Base-by-base conservation (phyloP, 129 eudicot genomes). In the Cynara cardunculus region DNA sequence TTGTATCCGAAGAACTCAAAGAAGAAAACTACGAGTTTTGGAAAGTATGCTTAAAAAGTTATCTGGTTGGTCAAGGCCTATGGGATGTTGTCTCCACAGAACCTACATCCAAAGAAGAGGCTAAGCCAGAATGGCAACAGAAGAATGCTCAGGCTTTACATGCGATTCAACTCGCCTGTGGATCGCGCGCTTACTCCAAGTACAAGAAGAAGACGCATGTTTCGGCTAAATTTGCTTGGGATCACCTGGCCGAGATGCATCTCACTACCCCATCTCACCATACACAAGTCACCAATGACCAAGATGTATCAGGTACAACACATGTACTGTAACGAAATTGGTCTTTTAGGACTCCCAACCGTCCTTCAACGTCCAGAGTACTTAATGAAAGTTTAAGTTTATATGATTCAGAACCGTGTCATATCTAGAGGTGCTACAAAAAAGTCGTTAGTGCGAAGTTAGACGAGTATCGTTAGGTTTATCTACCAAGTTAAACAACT, bases 21-120 rank as follows among this genome's bases (percentile, higher is more conserved):
- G 91, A 88, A 86, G 91, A 85, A 46, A 88, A 85, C 82, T 85
- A 85, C 5, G 91, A 88, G 84, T 74, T 78, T 27, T 88, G 91
- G 91, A 85, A 88, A 76, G 34, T 22, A 25, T 88, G 91, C 81
- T 73, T 88, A 72, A 80, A 72, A 30, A 85, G 86, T 14, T 88
- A 85, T 69, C 83, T 88, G 25, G 84, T 83, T 7, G 89, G 91
- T 22, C 87, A 88, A 72, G 91, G 81, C 35, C 75, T 88, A 19
- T 85, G 91, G 91, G 89, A 75, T 12, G 87, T 88, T 39, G 82
- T 88, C 73, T 68, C 85, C 0, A 77, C 34, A 37, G 85, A 76
- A 14, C 28, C 73, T 39, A 69, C 73, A 32, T 71, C 86, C 3
- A 30, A 68, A 18, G 79, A 82, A 37, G 21, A 77, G 8, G 44